Evolutionary conservation across 2,329 filamentous ascomycete species (phyloP).

Genomic region (Chrysoporthe austroafricana): DNA sequence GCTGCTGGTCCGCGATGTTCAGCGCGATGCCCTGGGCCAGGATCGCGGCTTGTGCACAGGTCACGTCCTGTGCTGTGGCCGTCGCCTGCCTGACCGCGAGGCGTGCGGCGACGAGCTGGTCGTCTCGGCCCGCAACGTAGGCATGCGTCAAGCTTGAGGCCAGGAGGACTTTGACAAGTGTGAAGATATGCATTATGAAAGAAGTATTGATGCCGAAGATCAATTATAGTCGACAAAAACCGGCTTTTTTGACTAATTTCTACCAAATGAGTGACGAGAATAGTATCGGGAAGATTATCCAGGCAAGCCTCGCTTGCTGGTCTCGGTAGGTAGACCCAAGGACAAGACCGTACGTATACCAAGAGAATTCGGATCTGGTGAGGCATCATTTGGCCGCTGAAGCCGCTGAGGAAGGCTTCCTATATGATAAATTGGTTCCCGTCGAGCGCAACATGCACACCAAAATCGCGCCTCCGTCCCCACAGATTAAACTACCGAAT

Average conservation of each 20-base stretch:
- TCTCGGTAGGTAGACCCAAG: background rate
- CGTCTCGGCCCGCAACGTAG: background rate
- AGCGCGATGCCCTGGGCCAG: conserved; percentile 32
- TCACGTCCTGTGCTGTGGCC: background rate
- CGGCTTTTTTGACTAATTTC: conserved; percentile 3
- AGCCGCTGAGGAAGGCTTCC: background rate
- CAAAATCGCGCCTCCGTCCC: background rate
- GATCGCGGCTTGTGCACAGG: conserved; percentile 30
- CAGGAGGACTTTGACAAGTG: conserved; percentile 16
- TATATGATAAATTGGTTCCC: background rate
- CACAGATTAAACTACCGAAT: conserved; percentile 2
- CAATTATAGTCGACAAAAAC: conserved; percentile 4
- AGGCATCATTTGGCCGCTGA: background rate
- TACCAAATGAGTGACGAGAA: conserved; percentile 22
- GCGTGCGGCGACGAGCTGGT: background rate
- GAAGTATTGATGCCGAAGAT: conserved; percentile 9
- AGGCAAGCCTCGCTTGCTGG: conserved; percentile 20
- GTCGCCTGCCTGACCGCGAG: conserved; percentile 1
- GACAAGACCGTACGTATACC: background rate
- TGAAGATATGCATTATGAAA: conserved; percentile 14
- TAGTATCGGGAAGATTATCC: conserved; percentile 8
- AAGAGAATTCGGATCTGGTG: background rate
- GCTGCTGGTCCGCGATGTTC: conserved; percentile 34
- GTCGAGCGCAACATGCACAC: background rate
- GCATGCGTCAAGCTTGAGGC: background rate